These are phyloP conservation scores for Buxus sempervirens DNA, from an alignment of 164 flowering plant species.

Conservation along the genomic window DNA sequence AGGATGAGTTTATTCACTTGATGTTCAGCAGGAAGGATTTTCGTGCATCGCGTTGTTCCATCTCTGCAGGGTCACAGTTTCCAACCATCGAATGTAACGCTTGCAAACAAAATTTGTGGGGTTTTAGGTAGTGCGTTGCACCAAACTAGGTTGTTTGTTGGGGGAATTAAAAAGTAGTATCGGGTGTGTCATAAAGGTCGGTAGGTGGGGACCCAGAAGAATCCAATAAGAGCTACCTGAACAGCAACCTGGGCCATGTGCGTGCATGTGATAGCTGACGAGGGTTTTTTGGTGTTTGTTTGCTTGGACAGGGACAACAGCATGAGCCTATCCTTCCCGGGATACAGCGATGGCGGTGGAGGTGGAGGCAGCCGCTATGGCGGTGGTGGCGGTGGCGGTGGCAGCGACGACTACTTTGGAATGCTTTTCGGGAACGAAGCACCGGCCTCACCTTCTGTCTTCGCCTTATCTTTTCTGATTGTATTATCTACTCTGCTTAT, in stretches of 20 bases:
- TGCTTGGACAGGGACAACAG: not conserved
- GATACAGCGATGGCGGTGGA: not conserved
- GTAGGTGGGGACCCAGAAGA: too few relatives aligned
- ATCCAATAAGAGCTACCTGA: not conserved
- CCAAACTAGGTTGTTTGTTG: too few relatives aligned
- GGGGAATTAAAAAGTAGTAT: too few relatives aligned
- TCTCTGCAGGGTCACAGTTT: too few relatives aligned
- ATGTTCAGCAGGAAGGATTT: too few relatives aligned
- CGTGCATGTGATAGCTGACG: not conserved
- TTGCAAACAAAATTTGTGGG: too few relatives aligned
- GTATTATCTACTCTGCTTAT: not conserved
- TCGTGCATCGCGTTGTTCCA: too few relatives aligned
- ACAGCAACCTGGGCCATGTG: not conserved
- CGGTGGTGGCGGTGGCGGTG: not conserved
- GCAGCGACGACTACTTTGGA: not conserved
- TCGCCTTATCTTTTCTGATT: not conserved
- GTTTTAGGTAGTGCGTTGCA: too few relatives aligned
- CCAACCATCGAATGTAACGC: too few relatives aligned
- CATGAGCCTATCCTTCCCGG: not conserved
- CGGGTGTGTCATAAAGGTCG: too few relatives aligned
- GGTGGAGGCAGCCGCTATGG: not conserved
- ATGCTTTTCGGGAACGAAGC: not conserved
- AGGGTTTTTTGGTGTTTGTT: too few relatives aligned
- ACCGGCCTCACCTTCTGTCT: not conserved
- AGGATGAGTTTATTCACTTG: too few relatives aligned